phyloP scores from a whole-genome alignment of 306 rosid genomes.

The Cucurbita moschata region DNA sequence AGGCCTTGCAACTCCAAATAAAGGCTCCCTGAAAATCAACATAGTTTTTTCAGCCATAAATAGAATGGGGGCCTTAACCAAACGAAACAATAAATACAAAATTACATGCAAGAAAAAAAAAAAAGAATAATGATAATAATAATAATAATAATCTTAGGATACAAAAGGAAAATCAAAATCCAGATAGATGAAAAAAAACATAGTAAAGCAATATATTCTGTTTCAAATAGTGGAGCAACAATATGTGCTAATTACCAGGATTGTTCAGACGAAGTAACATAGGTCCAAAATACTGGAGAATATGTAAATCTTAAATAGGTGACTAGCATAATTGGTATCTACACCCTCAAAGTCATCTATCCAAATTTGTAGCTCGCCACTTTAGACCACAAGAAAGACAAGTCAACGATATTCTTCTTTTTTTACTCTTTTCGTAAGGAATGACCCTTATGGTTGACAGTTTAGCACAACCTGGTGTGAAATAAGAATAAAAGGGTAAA shows the following conservation, averaged over 20 bases:
- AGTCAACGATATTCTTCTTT: too few species aligned
- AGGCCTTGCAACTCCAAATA: conserved; percentile 87
- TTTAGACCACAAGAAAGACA: too few species aligned
- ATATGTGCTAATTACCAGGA: neutral
- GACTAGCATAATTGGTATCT: too few species aligned
- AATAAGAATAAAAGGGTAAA: neutral
- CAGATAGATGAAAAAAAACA: neutral
- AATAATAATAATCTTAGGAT: neutral
- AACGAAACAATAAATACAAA: neutral
- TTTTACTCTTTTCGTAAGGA: too few species aligned
- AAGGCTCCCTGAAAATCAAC: conserved; percentile 66
- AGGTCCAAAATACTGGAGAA: too few species aligned
- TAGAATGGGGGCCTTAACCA: neutral
- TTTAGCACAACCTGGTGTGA: neutral
- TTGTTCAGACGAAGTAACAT: neutral
- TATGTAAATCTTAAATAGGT: too few species aligned
- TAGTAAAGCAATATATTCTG: neutral
- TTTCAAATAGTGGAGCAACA: neutral
- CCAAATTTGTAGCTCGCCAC: too few species aligned
- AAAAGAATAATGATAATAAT: neutral
- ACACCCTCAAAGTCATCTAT: too few species aligned
- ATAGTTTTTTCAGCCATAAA: conserved; percentile 1
- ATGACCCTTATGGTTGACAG: too few species aligned
- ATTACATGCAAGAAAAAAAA: neutral
- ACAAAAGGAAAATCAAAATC: neutral